Percentiles rank a stretch among this genome's conserved stretches.
Evolutionary conservation across 2,329 filamentous ascomycete species (phyloP).

Genomic region (Colletotrichum shisoi): DNA sequence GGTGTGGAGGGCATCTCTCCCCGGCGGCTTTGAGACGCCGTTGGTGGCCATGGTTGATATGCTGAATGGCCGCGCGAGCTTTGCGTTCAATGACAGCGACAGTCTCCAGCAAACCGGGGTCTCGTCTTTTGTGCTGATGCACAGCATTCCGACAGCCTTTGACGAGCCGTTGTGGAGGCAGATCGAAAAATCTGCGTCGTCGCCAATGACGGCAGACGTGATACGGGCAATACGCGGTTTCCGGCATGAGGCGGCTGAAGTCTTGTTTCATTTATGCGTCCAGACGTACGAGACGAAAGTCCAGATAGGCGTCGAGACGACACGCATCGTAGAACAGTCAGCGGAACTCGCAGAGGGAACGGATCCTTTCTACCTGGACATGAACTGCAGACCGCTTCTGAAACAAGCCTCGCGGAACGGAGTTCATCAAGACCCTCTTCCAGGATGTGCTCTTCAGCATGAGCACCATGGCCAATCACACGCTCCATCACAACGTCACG

Average conservation of each 20-base stretch:
- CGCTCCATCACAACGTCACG: background rate
- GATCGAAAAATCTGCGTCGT: too few species aligned
- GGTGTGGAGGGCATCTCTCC: slow-evolving; percentile 17
- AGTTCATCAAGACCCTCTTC: slow-evolving; percentile 8
- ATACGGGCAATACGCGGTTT: background rate
- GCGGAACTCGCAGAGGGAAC: background rate
- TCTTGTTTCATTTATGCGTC: slow-evolving; percentile 15
- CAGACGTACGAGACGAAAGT: slow-evolving; percentile 16
- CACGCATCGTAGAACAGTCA: background rate
- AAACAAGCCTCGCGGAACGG: background rate
- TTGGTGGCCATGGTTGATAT: slow-evolving; percentile 7
- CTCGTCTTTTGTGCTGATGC: background rate
- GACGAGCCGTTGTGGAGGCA: background rate
- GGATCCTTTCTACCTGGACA: background rate
- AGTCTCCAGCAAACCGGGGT: slow-evolving; percentile 2
- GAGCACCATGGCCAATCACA: background rate
- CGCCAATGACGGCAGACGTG: background rate
- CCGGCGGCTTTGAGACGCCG: slow-evolving; percentile 2
- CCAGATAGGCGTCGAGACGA: slow-evolving; percentile 5
- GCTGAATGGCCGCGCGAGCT: slow-evolving; percentile 5
- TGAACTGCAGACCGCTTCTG: background rate
- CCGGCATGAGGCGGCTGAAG: slow-evolving; percentile 2
- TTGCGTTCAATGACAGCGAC: slow-evolving; percentile 1
- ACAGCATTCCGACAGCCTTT: background rate
- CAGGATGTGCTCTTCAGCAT: background rate